Conservation (phyloP, 441 rosid species). For the Viola pubescens region DNA sequence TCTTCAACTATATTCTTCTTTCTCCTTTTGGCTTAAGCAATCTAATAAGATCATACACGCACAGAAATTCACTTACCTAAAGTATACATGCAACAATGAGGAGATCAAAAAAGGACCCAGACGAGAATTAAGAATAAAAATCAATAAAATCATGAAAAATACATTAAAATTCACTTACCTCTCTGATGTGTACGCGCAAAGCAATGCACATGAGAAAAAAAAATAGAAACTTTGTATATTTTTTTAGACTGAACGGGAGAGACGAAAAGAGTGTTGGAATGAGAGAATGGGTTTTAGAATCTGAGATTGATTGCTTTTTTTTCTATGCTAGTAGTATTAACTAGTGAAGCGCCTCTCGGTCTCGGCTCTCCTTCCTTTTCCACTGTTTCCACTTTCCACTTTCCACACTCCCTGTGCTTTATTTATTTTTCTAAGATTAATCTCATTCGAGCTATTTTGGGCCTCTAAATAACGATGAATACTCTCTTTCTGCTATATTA, state of each 20-base stretch:
- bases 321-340: background rate
- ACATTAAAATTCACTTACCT: conserved; percentile 1
- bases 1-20: background rate
- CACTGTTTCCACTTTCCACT: background rate
- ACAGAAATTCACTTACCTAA: conserved; percentile 12
- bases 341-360: background rate
- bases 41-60: background rate
- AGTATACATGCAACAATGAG: background rate
- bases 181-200: background rate
- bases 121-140: background rate
- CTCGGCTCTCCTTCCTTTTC: background rate
- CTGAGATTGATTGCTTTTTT: background rate
- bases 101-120: conserved; percentile 9
- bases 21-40: background rate
- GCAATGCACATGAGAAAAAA: background rate
- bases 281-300: background rate
- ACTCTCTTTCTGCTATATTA: conserved; percentile 5
- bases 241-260: background rate
- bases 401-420: conserved; percentile 8
- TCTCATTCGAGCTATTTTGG: too few relatives aligned
- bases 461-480: too few relatives aligned
- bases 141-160: conserved; percentile 7
- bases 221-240: conserved; percentile 2
- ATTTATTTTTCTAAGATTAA: too few relatives aligned
- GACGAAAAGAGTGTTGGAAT: background rate